These are phyloP conservation scores for Xylaria cubensis DNA, from an alignment of 495 filamentous ascomycete genomes.

Conservation along the genomic window DNA sequence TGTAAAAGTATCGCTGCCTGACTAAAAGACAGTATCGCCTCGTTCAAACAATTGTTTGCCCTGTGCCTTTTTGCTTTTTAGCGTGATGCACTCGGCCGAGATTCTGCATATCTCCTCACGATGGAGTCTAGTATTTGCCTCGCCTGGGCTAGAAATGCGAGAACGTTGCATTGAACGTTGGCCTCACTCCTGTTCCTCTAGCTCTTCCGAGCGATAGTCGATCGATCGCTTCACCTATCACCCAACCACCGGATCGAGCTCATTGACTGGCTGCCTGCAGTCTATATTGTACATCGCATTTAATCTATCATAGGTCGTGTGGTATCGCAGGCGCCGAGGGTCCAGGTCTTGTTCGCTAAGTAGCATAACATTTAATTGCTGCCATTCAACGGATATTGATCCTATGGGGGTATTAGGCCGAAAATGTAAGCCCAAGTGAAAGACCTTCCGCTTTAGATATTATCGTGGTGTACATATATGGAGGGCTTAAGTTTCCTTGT, in stretches of 20 bases:
- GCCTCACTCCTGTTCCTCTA: not conserved
- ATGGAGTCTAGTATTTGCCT: not conserved
- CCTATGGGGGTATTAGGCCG: not conserved
- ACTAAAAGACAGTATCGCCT: not conserved
- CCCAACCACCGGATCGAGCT: not conserved
- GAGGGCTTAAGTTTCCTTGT: not conserved
- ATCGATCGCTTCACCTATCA: not conserved
- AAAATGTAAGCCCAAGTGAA: not conserved
- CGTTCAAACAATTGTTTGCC: not conserved
- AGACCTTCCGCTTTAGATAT: conserved; percentile 16
- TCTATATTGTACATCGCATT: not conserved
- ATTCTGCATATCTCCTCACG: not conserved
- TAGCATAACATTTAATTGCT: not conserved
- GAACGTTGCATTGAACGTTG: not conserved
- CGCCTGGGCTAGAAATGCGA: not conserved
- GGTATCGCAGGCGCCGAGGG: conserved; percentile 1
- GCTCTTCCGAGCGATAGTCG: not conserved
- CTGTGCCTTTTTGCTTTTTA: conserved; percentile 11
- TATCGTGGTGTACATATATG: not conserved
- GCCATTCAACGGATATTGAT: not conserved
- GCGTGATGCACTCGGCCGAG: conserved; percentile 1
- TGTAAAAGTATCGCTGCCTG: not conserved
- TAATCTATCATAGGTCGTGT: not conserved
- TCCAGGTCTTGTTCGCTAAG: not conserved
- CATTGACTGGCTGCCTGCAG: not conserved